Percentiles rank a stretch among this genome's conserved stretches.
These are phyloP conservation scores for Pseudoturritis turrita DNA, from an alignment of 345 rosid species.

Conservation along the genomic window DNA sequence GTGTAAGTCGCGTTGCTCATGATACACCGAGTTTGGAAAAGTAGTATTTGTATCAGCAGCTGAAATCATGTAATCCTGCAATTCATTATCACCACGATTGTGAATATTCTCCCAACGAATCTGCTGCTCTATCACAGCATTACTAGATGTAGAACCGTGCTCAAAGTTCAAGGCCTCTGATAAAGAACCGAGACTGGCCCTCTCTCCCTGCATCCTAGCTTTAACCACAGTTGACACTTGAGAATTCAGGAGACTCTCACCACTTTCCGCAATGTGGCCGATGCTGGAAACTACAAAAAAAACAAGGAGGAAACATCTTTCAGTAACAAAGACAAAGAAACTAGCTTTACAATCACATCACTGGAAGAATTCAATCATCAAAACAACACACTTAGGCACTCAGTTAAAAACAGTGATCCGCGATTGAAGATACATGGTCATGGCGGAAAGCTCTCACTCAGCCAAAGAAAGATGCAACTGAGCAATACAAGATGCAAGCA, in stretches of 20 bases:
- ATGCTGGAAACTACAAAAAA: constrained; percentile 1
- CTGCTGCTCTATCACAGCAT: constrained; percentile 53
- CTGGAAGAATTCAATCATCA: neutral
- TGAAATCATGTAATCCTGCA: constrained; percentile 48
- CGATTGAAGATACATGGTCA: neutral
- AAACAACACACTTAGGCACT: neutral
- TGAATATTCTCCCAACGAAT: constrained; percentile 58
- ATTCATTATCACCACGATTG: constrained; percentile 43
- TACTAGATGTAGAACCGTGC: constrained; percentile 68
- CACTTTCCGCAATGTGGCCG: constrained; percentile 2
- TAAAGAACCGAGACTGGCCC: constrained; percentile 66
- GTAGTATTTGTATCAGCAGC: constrained; percentile 35
- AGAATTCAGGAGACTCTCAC: constrained; percentile 25
- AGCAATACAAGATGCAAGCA: neutral
- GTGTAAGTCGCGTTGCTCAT: constrained; percentile 44
- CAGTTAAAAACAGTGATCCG: neutral
- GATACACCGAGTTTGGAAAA: constrained; percentile 43
- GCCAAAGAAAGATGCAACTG: neutral
- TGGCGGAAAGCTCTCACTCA: neutral
- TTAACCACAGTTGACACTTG: constrained; percentile 7
- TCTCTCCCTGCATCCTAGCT: constrained; percentile 83
- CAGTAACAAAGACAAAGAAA: constrained; percentile 1
- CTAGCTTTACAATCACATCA: neutral
- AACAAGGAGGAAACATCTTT: neutral
- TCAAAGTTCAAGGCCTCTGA: constrained; percentile 72